phyloP scores from a whole-genome alignment of 257 asterid genomes.

The Salvia hispanica region DNA sequence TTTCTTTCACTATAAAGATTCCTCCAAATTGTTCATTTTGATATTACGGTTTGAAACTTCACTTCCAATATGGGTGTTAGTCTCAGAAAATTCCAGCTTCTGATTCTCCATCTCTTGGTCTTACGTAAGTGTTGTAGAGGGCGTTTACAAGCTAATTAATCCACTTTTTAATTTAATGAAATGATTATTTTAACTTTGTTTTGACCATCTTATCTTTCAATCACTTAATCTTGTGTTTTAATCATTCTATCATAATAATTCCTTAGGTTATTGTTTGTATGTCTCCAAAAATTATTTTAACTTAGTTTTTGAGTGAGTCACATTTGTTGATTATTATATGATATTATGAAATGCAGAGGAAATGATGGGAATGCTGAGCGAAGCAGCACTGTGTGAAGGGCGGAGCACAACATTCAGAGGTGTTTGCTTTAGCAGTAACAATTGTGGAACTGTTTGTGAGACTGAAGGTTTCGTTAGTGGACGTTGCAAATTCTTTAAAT shows the following conservation, averaged over 20 bases:
- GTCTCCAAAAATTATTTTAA: not conserved
- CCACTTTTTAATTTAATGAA: no score
- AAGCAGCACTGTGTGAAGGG: slow-evolving; percentile 25
- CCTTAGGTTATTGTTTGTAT: not conserved
- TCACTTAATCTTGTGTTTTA: no score
- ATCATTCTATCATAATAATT: no score
- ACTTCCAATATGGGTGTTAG: slow-evolving; percentile 20
- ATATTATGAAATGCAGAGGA: slow-evolving; percentile 15
- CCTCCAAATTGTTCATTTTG: not conserved
- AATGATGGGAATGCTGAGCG: slow-evolving; percentile 18
- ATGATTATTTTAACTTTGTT: no score
- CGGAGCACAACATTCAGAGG: slow-evolving; percentile 26
- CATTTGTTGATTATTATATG: no score
- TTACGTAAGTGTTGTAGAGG: slow-evolving; percentile 22
- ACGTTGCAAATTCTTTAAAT: slow-evolving; percentile 16
- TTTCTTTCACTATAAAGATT: slow-evolving; percentile 9
- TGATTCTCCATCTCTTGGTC: slow-evolving; percentile 30
- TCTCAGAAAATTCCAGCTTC: not conserved
- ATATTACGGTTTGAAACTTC: not conserved
- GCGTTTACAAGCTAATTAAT: no score
- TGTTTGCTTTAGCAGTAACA: slow-evolving; percentile 19
- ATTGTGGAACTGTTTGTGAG: slow-evolving; percentile 32
- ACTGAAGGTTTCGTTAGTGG: slow-evolving; percentile 29
- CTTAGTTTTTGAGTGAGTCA: no score
- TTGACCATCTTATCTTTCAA: no score